Evolutionary conservation across 768 basidiomycete genomes (phyloP).

Genomic region (Coprinellus micaceus): DNA sequence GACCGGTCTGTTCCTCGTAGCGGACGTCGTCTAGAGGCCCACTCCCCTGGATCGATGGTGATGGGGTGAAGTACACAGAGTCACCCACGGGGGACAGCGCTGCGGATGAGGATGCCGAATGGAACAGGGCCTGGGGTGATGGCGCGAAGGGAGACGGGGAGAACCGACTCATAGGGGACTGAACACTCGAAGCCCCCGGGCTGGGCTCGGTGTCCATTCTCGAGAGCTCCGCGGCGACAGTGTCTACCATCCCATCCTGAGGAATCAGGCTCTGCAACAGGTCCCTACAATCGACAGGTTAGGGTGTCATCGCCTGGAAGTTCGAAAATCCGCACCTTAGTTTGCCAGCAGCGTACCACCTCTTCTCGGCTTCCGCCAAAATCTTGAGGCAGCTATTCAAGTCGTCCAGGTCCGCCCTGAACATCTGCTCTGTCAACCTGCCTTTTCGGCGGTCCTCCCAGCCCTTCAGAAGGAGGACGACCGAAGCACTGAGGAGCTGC

Average conservation of each 20-base stretch:
- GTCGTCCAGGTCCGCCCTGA: conserved; percentile 54
- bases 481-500: conserved; percentile 39
- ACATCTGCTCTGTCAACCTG: conserved; percentile 39
- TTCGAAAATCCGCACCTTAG: conserved; percentile 30
- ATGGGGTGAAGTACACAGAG: too few species aligned
- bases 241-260: background rate
- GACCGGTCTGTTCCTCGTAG: too few species aligned
- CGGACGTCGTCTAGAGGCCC: too few species aligned
- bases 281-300: background rate
- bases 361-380: conserved; percentile 37
- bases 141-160: too few species aligned
- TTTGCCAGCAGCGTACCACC: conserved; percentile 37
- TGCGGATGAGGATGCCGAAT: too few species aligned
- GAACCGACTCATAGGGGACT: too few species aligned
- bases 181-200: too few species aligned
- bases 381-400: conserved; percentile 61
- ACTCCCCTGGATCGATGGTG: too few species aligned
- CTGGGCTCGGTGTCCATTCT: too few species aligned
- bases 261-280: background rate
- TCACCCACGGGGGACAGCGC: too few species aligned
- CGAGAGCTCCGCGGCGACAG: background rate
- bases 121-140: too few species aligned
- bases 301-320: too few species aligned
- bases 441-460: conserved; percentile 58
- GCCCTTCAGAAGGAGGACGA: conserved; percentile 63